These are phyloP conservation scores for Mucor plumbeus DNA, from an alignment of 371 early-diverging fungal genomes.

Conservation along the genomic window DNA sequence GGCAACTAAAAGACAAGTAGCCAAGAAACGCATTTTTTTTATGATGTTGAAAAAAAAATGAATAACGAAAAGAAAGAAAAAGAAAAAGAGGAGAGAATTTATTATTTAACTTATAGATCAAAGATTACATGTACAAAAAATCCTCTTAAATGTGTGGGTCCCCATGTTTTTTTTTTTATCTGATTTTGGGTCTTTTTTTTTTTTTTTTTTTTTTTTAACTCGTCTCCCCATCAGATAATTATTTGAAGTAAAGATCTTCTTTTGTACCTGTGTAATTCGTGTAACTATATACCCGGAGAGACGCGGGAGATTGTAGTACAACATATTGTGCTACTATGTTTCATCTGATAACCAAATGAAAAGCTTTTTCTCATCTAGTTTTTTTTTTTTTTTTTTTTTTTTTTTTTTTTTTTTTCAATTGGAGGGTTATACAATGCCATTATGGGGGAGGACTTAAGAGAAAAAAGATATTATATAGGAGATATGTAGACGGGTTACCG, in stretches of 20 bases:
- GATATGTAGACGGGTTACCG: background rate
- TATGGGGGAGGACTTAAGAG: background rate
- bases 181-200: slow-evolving; percentile 9
- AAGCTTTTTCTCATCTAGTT: background rate
- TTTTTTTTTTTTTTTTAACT: background rate
- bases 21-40: slow-evolving; percentile 32
- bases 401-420: too few relatives aligned
- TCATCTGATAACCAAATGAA: slow-evolving; percentile 12
- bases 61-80: slow-evolving; percentile 14
- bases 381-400: too few relatives aligned
- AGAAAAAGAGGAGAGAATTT: slow-evolving; percentile 12
- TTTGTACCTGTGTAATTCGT: background rate
- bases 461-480: background rate
- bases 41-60: slow-evolving; percentile 3
- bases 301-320: slow-evolving; percentile 5
- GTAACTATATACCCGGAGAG: slow-evolving; percentile 3
- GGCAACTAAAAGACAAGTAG: slow-evolving; percentile 29
- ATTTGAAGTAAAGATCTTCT: background rate
- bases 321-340: background rate
- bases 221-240: slow-evolving; percentile 11
- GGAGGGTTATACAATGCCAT: too few relatives aligned
- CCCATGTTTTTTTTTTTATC: slow-evolving; percentile 11
- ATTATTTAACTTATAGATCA: slow-evolving; percentile 15
- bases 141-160: too few relatives aligned
- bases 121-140: slow-evolving; percentile 9